Evolutionary conservation across 345 rosid genomes (phyloP).

Genomic region (Odontarrhena argentea): DNA sequence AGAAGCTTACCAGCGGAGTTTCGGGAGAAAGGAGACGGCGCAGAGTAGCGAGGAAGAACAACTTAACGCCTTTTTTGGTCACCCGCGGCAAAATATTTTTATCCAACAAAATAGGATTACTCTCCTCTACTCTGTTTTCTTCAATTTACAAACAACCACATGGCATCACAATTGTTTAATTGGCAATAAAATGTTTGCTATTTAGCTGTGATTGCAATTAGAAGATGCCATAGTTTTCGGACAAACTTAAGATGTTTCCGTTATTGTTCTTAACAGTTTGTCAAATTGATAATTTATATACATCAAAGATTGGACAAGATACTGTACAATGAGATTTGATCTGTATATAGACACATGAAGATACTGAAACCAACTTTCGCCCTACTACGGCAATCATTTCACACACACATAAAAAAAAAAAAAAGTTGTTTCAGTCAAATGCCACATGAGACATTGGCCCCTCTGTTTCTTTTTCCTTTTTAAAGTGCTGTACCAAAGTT

Average conservation of each 20-base stretch:
- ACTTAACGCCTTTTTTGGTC: slow-evolving; percentile 13
- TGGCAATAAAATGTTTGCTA: no score
- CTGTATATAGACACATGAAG: not conserved
- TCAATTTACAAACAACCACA: no score
- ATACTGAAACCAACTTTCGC: slow-evolving; percentile 5
- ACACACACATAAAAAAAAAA: not conserved
- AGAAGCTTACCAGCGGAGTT: slow-evolving; percentile 12
- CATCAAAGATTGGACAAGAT: not conserved
- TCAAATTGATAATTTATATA: no score
- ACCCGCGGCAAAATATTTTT: slow-evolving; percentile 11
- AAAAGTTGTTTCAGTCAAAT: slow-evolving; percentile 14
- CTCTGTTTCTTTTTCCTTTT: slow-evolving; percentile 18
- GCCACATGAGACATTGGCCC: slow-evolving; percentile 17
- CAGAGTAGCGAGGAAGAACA: not conserved
- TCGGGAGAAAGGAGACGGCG: not conserved
- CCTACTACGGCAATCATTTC: slow-evolving; percentile 6
- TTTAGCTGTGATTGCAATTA: no score
- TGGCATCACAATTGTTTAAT: no score
- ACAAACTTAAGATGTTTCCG: no score
- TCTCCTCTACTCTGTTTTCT: no score
- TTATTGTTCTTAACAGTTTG: no score
- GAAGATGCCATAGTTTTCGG: no score
- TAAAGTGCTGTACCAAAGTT: slow-evolving; percentile 4
- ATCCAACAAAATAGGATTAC: no score
- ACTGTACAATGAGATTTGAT: not conserved